Conservation (phyloP, 805 yeast species). For the Clavispora fructus region DNA sequence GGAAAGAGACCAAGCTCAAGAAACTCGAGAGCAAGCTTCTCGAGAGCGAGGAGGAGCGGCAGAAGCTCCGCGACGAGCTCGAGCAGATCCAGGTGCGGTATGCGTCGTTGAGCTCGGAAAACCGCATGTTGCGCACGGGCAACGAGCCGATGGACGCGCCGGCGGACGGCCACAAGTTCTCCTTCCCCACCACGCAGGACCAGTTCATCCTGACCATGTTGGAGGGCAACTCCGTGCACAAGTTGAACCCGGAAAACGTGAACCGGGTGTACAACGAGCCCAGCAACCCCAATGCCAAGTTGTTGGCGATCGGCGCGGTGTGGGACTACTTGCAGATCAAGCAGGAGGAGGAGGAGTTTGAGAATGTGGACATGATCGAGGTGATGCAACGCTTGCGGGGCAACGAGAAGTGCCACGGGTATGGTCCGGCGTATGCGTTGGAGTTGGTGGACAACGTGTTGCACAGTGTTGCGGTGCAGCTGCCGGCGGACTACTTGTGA, state of each 20-base stretch:
- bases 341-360: conserved; percentile 41
- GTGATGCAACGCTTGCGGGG: conserved; percentile 62
- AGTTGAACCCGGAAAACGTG: conserved; percentile 13
- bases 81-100: conserved; percentile 52
- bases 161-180: conserved; percentile 13
- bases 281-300: conserved; percentile 38
- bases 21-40: conserved; percentile 58
- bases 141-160: conserved; percentile 5
- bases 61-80: conserved; percentile 41
- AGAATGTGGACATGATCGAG: conserved; percentile 48
- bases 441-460: conserved; percentile 31
- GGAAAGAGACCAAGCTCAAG: conserved; percentile 67
- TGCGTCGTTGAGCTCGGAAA: conserved; percentile 55
- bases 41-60: conserved; percentile 52
- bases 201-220: conserved; percentile 30
- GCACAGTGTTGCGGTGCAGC: conserved; percentile 1
- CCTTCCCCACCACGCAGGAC: conserved; percentile 30
- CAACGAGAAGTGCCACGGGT: conserved; percentile 70
- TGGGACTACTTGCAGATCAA: conserved; percentile 69
- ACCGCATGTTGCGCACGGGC: conserved; percentile 42
- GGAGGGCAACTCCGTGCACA: conserved; percentile 19
- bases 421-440: conserved; percentile 64
- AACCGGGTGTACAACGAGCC: conserved; percentile 32
- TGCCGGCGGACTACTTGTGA: too few relatives aligned
- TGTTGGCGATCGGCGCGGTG: conserved; percentile 69